Conservation (phyloP, 139 green algal genomes). For the Spirogloea muscicola region DNA sequence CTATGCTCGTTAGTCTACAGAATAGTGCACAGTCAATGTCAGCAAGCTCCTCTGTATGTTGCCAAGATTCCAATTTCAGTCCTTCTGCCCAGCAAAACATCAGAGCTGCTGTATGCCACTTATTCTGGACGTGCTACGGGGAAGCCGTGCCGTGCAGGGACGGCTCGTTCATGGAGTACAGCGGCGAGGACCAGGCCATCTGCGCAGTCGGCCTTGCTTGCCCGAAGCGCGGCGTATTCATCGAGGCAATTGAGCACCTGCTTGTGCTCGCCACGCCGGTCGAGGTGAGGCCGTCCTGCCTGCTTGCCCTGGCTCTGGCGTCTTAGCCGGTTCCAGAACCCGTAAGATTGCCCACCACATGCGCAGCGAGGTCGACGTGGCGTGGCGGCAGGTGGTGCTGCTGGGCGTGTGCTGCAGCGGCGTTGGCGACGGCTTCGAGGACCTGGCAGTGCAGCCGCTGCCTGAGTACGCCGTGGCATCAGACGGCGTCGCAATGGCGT, state of each 20-base stretch:
- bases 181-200: slow-evolving; percentile 84
- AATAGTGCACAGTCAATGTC: too few species aligned
- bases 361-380: too few species aligned
- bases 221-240: slow-evolving; percentile 77
- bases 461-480: slow-evolving; percentile 72
- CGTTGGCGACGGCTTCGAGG: slow-evolving; percentile 1
- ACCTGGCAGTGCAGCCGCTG: slow-evolving; percentile 73
- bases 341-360: not conserved
- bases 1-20: too few species aligned
- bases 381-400: slow-evolving; percentile 79
- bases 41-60: too few species aligned
- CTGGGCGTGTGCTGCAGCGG: slow-evolving; percentile 70
- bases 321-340: not conserved
- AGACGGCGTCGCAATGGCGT: slow-evolving; percentile 79
- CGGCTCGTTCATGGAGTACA: slow-evolving; percentile 81
- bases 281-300: slow-evolving; percentile 74
- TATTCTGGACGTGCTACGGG: too few species aligned
- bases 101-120: too few species aligned
- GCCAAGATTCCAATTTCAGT: too few species aligned
- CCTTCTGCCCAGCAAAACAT: too few species aligned
- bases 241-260: slow-evolving; percentile 79
- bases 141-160: too few species aligned
- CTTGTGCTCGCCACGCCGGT: slow-evolving; percentile 86
- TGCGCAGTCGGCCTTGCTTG: slow-evolving; percentile 72
- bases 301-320: not conserved